Evolutionary conservation across 2,329 filamentous ascomycete genomes (phyloP).

Genomic region (Thielaviopsis populi): DNA sequence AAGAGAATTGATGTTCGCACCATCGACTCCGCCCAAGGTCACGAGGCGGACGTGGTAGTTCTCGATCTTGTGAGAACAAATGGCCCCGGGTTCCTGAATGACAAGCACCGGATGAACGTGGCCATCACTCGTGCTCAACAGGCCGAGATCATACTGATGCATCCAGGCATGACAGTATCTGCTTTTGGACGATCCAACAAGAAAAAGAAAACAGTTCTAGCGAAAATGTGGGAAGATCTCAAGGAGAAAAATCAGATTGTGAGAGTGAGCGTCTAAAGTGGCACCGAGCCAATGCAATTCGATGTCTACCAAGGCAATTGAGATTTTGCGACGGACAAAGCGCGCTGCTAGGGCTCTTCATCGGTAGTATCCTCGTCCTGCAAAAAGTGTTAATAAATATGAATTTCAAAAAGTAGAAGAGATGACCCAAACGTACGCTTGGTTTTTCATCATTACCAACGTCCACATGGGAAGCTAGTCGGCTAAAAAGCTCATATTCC

Average conservation of each 20-base stretch:
- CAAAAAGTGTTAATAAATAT: background rate
- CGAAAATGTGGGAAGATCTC: conserved; percentile 8
- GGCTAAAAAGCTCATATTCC: too few relatives aligned
- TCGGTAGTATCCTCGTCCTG: background rate
- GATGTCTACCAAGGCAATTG: background rate
- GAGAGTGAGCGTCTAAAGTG: background rate
- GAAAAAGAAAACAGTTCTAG: background rate
- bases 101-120: conserved; percentile 31
- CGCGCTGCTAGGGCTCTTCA: background rate
- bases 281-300: background rate
- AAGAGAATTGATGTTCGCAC: conserved; percentile 29
- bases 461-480: too few relatives aligned
- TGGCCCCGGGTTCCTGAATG: conserved; percentile 29
- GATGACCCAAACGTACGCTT: too few relatives aligned
- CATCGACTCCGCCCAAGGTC: conserved; percentile 32
- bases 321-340: too few relatives aligned
- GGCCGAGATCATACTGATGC: conserved; percentile 33
- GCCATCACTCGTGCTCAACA: conserved; percentile 31
- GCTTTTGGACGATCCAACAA: background rate
- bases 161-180: conserved; percentile 24
- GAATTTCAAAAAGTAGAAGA: too few relatives aligned
- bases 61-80: conserved; percentile 32
- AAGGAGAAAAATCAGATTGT: conserved; percentile 1
- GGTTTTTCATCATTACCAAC: too few relatives aligned
- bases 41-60: conserved; percentile 34